phyloP scores from a whole-genome alignment of 2,329 filamentous ascomycete genomes.

The Pseudogymnoascus sp. region DNA sequence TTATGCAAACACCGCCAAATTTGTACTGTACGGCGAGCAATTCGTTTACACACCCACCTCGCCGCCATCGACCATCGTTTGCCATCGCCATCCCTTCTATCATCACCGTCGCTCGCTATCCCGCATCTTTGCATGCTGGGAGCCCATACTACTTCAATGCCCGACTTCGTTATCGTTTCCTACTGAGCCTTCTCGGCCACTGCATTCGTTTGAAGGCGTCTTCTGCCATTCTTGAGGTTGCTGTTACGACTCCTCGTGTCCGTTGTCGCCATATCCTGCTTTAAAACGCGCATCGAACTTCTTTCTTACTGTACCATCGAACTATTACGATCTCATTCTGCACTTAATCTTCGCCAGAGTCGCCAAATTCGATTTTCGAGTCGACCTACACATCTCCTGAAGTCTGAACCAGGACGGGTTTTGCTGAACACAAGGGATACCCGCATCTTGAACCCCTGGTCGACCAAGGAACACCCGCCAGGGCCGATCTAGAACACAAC shows the following conservation, averaged over 20 bases:
- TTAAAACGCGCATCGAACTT: neutral
- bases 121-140: slow-evolving; percentile 1
- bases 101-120: slow-evolving; percentile 3
- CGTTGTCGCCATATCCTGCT: neutral
- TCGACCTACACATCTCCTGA: neutral
- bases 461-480: slow-evolving; percentile 4
- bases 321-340: neutral
- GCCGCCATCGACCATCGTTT: neutral
- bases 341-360: neutral
- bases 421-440: neutral
- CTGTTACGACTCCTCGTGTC: neutral
- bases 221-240: neutral
- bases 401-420: neutral
- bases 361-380: neutral
- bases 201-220: slow-evolving; percentile 3
- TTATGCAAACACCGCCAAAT: slow-evolving; percentile 4
- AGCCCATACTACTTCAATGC: neutral
- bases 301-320: neutral
- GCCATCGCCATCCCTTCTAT: neutral
- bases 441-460: slow-evolving; percentile 2
- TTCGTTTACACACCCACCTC: neutral
- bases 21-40: neutral
- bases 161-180: neutral
- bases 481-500: neutral
- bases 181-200: slow-evolving; percentile 1